Evolutionary conservation across 2,329 filamentous ascomycete genomes (phyloP).

Genomic region (Aspergillus sp.): DNA sequence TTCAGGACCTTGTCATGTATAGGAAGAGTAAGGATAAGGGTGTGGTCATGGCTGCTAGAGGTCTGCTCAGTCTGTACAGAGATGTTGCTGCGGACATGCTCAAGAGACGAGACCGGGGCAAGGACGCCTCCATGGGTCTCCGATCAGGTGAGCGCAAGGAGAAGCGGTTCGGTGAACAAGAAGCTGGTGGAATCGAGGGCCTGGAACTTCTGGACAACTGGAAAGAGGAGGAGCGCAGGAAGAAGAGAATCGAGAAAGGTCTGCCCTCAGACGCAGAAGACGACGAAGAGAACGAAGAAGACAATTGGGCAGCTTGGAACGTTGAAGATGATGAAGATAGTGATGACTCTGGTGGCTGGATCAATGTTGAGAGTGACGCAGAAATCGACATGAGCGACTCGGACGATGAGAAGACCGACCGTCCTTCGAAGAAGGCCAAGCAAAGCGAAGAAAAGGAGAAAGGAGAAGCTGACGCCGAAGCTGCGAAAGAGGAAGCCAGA

Average conservation of each 20-base stretch:
- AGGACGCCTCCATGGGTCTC: constrained; percentile 80
- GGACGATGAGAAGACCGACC: constrained; percentile 63
- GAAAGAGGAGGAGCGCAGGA: constrained; percentile 83
- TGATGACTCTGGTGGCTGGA: constrained; percentile 83
- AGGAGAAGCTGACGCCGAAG: constrained; percentile 40
- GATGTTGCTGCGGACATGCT: constrained; percentile 87
- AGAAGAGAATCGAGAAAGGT: constrained; percentile 65
- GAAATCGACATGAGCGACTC: constrained; percentile 68
- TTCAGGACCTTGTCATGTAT: constrained; percentile 95
- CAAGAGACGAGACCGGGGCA: constrained; percentile 84
- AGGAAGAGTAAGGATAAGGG: constrained; percentile 97
- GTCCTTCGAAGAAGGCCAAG: constrained; percentile 62
- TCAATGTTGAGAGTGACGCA: constrained; percentile 79
- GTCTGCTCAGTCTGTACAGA: constrained; percentile 82
- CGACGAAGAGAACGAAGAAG: constrained; percentile 58
- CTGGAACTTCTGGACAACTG: constrained; percentile 86
- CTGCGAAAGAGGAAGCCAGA: constrained; percentile 16
- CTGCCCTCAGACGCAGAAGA: constrained; percentile 58
- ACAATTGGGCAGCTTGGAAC: constrained; percentile 57
- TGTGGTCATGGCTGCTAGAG: constrained; percentile 97
- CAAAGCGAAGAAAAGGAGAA: constrained; percentile 30
- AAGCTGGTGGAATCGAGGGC: constrained; percentile 78
- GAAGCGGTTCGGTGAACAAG: constrained; percentile 77
- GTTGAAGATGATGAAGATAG: constrained; percentile 55
- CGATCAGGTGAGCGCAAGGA: constrained; percentile 70